These are phyloP conservation scores for Apiotrichum gracile DNA, from an alignment of 1,284 basidiomycete genomes.

Conservation along the genomic window DNA sequence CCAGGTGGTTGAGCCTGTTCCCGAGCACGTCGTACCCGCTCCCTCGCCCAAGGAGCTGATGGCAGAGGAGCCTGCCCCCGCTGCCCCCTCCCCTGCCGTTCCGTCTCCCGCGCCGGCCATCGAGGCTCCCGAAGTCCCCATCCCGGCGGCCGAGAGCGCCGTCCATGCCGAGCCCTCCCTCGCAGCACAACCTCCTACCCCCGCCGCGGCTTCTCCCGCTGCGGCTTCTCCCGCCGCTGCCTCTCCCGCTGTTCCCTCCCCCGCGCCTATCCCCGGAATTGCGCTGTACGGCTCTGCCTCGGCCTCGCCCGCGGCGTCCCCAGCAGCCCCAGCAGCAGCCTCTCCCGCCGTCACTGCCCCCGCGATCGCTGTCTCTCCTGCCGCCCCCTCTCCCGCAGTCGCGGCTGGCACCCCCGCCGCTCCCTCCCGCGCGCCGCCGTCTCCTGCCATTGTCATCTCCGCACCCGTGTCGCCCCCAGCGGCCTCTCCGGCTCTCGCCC, in stretches of 20 bases:
- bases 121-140: no score
- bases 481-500: neutral
- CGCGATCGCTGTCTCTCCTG: neutral
- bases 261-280: no score
- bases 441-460: neutral
- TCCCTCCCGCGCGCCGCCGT: neutral
- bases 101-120: no score
- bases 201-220: no score
- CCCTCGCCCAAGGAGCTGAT: neutral
- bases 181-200: no score
- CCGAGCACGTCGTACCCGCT: neutral
- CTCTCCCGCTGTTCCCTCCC: neutral
- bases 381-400: neutral
- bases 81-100: neutral
- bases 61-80: neutral
- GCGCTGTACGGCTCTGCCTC: neutral
- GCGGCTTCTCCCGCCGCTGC: no score
- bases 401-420: neutral
- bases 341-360: neutral
- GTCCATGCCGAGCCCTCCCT: no score
- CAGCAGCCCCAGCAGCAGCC: neutral
- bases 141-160: neutral
- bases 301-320: neutral
- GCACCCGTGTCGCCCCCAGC: neutral
- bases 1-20: no score